Conservation (phyloP, 129 eudicot species). For the Escallonia herrerae region DNA sequence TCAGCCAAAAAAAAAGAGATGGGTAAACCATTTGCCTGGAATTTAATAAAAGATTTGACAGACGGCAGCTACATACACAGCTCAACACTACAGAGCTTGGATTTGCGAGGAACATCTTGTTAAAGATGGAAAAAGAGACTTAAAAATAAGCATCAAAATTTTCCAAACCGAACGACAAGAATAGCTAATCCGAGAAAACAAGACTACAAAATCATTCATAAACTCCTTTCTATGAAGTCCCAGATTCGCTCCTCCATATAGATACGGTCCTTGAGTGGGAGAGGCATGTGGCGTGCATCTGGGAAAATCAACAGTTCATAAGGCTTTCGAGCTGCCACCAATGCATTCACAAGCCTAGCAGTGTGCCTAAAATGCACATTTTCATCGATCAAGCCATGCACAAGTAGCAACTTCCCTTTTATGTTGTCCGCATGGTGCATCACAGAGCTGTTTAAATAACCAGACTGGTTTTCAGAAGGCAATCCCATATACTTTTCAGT, state of each 20-base stretch:
- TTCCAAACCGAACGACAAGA: not conserved
- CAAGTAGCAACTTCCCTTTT: constrained; percentile 70
- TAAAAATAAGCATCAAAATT: not conserved
- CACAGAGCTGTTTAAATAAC: constrained; percentile 58
- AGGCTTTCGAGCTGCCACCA: constrained; percentile 66
- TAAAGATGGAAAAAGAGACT: not conserved
- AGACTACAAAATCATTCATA: constrained; percentile 24
- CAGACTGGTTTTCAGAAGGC: constrained; percentile 56
- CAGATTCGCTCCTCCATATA: constrained; percentile 97
- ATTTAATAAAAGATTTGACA: too few relatives aligned
- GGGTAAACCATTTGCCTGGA: too few relatives aligned
- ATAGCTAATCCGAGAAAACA: not conserved
- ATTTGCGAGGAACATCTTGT: too few relatives aligned
- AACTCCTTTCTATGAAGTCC: constrained; percentile 70
- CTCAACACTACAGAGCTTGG: too few relatives aligned
- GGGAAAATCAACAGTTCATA: constrained; percentile 89
- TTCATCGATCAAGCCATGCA: constrained; percentile 94
- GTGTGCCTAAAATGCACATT: constrained; percentile 98
- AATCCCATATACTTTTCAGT: constrained; percentile 95
- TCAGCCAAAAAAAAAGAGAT: too few relatives aligned
- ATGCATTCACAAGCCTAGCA: constrained; percentile 84
- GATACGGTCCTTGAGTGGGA: constrained; percentile 53
- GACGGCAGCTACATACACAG: too few relatives aligned
- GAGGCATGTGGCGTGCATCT: constrained; percentile 96
- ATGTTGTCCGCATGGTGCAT: constrained; percentile 63